Percentiles rank a stretch among this genome's conserved stretches.
Evolutionary conservation across 1,284 basidiomycete genomes (phyloP).

Genomic region (Tylopilus sp.): DNA sequence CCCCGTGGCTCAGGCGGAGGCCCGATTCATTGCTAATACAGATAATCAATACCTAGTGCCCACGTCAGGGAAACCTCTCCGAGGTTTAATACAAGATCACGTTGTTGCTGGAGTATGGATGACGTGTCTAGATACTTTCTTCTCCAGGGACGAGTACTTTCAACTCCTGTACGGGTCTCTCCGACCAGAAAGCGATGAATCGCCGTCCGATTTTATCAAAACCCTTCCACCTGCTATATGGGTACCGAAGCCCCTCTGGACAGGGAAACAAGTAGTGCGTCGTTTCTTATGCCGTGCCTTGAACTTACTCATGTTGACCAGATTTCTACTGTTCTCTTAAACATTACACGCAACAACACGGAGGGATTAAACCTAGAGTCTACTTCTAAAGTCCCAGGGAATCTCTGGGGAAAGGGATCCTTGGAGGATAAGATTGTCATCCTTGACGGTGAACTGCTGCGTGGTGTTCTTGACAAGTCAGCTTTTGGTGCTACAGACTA

Average conservation of each 20-base stretch:
- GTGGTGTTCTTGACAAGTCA: constrained; percentile 94
- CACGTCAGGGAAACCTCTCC: constrained; percentile 95
- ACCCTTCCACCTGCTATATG: constrained; percentile 91
- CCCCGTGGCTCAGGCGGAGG: constrained; percentile 90
- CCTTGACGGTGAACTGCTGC: constrained; percentile 89
- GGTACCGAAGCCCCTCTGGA: constrained; percentile 92
- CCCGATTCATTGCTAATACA: constrained; percentile 93
- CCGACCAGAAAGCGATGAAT: constrained; percentile 80
- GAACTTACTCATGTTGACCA: constrained; percentile 31
- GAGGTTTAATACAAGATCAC: constrained; percentile 98
- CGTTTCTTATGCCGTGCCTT: constrained; percentile 1
- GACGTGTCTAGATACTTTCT: constrained; percentile 95
- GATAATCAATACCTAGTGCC: constrained; percentile 99
- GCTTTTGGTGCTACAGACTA: constrained; percentile 96
- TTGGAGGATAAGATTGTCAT: constrained; percentile 88
- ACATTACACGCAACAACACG: constrained; percentile 82
- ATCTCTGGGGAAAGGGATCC: constrained; percentile 78
- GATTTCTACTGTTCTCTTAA: constrained; percentile 91
- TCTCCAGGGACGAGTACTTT: constrained; percentile 94
- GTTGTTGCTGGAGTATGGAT: constrained; percentile 99
- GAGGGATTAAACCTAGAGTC: constrained; percentile 85
- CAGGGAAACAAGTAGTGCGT: constrained; percentile 94
- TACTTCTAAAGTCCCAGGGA: constrained; percentile 83
- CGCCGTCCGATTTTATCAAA: constrained; percentile 63
- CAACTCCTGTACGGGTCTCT: constrained; percentile 96